Base-by-base conservation (phyloP, 1,284 basidiomycete species). In the Stygiomarasmius scandens region DNA sequence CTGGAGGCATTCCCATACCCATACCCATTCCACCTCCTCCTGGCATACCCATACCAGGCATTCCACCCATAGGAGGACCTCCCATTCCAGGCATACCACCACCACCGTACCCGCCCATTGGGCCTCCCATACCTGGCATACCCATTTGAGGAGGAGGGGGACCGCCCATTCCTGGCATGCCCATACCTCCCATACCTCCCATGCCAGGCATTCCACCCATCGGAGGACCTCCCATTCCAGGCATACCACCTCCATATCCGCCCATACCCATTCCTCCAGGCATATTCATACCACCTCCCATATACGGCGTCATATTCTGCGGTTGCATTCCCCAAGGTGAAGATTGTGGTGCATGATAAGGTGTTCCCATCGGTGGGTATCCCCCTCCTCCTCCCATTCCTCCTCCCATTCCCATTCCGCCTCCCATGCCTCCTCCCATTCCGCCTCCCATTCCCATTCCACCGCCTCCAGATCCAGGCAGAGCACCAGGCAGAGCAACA, bases 331-430 rank as follows among this genome's bases (percentile, higher is more conserved):
- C 38, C 11, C 14, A 19, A 16, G 38, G 38, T 16, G 38, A 41
- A 19, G 38, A 8, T 16, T 4, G 11, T 16, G 6, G 38, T 16
- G 38, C 16, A 9, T 41, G 38, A 41, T 16, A 41, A 34, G 32
- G 32, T 14, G 32, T 34, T n/a, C n/a, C n/a, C 32, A 34, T 34
- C 38, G 14, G 14, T 16, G 38, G 16, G 16, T 41, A 41, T 41
- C 60, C 44, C 58, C 62, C 22, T 63, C 62, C 2, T 60, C 60
- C 20, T 61, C 62, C 12, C 60, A 59, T 19, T 58, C 58, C 12
- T 61, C 60, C 16, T 52, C 60, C 9, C 61, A 58, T 45, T 61
- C 58, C 38, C 38, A n/a, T 4, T 4, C 6, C 16, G 5, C 11
- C 6, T 19, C 16, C 38, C 38, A 41, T 6, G 29, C 12, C 6